Conservation (phyloP, 2,329 filamentous ascomycete genomes). For the Colletotrichum camelliae region DNA sequence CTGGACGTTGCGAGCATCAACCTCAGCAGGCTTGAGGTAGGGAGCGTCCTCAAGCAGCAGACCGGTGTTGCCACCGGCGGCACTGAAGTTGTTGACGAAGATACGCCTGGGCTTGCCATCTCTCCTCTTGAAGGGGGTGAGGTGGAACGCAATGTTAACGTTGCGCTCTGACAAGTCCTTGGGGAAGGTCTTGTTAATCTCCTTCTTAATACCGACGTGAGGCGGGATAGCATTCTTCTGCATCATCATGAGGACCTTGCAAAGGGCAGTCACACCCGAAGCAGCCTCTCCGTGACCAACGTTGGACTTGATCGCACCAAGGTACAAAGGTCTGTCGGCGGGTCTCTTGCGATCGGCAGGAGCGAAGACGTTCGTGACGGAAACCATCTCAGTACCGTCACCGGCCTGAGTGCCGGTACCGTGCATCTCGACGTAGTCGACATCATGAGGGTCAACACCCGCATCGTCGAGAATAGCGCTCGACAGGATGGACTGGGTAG, state of each 20-base stretch:
- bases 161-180: slow-evolving; percentile 61
- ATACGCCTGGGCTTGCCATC: slow-evolving; percentile 52
- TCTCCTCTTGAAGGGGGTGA: slow-evolving; percentile 54
- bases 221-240: slow-evolving; percentile 68
- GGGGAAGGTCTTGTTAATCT: slow-evolving; percentile 66
- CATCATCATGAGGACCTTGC: slow-evolving; percentile 71
- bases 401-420: slow-evolving; percentile 88
- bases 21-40: slow-evolving; percentile 45
- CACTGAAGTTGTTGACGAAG: slow-evolving; percentile 73
- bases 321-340: slow-evolving; percentile 57
- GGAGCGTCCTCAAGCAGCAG: slow-evolving; percentile 69
- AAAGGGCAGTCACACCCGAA: slow-evolving; percentile 65
- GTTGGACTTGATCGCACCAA: slow-evolving; percentile 70
- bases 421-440: slow-evolving; percentile 89
- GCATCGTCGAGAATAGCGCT: slow-evolving; percentile 73
- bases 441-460: slow-evolving; percentile 75
- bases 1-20: slow-evolving; percentile 61
- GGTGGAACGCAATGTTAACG: slow-evolving; percentile 62
- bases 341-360: slow-evolving; percentile 51
- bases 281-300: slow-evolving; percentile 68
- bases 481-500: slow-evolving; percentile 76
- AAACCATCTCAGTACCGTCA: slow-evolving; percentile 82
- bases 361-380: slow-evolving; percentile 65
- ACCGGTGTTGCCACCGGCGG: slow-evolving; percentile 74
- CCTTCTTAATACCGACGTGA: slow-evolving; percentile 70